Conservation (phyloP, 169 alveolate species). For the Plasmodium relictum region DNA sequence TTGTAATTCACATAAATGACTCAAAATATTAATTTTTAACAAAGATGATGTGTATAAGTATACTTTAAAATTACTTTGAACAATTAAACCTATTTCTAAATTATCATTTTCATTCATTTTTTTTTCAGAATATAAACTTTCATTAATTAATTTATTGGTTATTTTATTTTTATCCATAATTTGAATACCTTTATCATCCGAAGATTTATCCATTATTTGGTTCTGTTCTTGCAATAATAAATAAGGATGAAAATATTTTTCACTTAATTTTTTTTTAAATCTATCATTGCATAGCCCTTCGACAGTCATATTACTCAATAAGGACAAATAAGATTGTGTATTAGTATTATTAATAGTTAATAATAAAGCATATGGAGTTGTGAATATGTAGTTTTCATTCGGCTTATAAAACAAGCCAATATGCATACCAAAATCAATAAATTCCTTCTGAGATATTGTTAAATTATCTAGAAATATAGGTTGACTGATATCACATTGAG, state of each 20-base stretch:
- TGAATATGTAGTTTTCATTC: conserved; percentile 63
- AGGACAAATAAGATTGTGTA: conserved; percentile 34
- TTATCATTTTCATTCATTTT: conserved; percentile 58
- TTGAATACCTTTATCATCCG: neutral
- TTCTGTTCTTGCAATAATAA: conserved; percentile 11
- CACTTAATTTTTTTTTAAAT: conserved; percentile 18
- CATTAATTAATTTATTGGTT: conserved; percentile 20
- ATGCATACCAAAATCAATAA: conserved; percentile 82
- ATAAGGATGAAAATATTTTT: conserved; percentile 54
- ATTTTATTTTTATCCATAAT: neutral
- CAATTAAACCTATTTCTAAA: conserved; percentile 88
- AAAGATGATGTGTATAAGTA: conserved; percentile 91
- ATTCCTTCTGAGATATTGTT: conserved; percentile 86
- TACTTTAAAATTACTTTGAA: conserved; percentile 92
- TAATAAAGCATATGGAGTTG: conserved; percentile 78
- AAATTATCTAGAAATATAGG: conserved; percentile 78
- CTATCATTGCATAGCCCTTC: conserved; percentile 32
- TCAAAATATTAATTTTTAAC: conserved; percentile 87
- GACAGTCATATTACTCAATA: conserved; percentile 31
- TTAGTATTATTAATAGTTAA: conserved; percentile 69
- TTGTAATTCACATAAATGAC: conserved; percentile 91
- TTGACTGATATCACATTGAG: conserved; percentile 86
- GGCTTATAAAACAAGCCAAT: conserved; percentile 83
- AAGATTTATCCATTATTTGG: neutral
- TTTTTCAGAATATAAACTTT: conserved; percentile 39